Conservation (phyloP, 345 rosid species). For the Leavenworthia alabamica region DNA sequence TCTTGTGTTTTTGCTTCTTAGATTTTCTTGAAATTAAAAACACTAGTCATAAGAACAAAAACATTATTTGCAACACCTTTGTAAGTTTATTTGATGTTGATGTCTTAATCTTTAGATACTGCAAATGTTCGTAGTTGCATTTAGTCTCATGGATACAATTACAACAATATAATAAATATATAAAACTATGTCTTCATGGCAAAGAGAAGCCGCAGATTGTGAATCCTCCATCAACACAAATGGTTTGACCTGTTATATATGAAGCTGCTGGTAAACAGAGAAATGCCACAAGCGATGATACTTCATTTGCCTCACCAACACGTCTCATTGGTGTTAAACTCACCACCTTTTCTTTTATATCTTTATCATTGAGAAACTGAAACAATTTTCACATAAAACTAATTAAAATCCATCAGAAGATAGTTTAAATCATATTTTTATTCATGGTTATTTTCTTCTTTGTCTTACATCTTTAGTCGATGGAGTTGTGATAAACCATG, state of each 20-base stretch:
- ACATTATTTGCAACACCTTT: constrained; percentile 3
- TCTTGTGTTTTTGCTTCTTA: neutral
- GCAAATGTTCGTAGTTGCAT: neutral
- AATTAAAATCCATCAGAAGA: neutral
- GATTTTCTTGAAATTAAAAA: neutral
- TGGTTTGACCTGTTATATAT: constrained; percentile 66
- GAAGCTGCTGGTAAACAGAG: too few species aligned
- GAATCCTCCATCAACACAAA: constrained; percentile 63
- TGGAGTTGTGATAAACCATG: constrained; percentile 16
- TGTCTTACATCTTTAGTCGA: neutral
- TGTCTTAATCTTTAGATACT: neutral
- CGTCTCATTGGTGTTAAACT: constrained; percentile 58
- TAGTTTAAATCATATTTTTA: neutral
- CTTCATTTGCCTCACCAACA: constrained; percentile 65
- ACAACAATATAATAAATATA: too few species aligned
- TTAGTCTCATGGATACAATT: neutral
- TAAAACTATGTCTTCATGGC: neutral
- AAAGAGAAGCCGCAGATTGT: constrained; percentile 19
- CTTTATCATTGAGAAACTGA: constrained; percentile 45
- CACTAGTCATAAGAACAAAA: constrained; percentile 2
- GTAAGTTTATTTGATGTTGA: neutral
- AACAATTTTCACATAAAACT: constrained; percentile 1
- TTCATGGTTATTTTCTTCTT: neutral
- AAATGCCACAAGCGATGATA: constrained; percentile 55
- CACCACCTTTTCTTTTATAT: constrained; percentile 30